A percentile compares a stretch with the other conserved stretches of the same genome.
Evolutionary conservation across 305 asterid species (phyloP).

Genomic region (Withania somnifera): DNA sequence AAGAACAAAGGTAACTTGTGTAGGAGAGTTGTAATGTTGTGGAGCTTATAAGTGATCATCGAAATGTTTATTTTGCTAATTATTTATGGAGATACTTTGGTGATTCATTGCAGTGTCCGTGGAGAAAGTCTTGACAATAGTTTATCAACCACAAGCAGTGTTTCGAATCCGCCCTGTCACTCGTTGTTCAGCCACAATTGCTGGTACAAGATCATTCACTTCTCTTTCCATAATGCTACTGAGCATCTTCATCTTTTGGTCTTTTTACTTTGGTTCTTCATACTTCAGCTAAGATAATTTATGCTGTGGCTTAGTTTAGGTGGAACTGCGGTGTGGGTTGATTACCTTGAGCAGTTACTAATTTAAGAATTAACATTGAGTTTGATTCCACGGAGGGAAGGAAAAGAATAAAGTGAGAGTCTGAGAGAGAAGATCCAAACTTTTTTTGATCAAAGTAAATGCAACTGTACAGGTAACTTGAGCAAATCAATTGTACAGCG

Average conservation of each 20-base stretch:
- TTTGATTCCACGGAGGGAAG: background rate
- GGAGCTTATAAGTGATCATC: background rate
- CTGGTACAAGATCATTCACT: slow-evolving; percentile 1
- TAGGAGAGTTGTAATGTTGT: background rate
- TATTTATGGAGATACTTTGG: background rate
- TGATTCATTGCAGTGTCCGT: slow-evolving; percentile 62
- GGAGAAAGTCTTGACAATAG: slow-evolving; percentile 77
- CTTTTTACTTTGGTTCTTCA: background rate
- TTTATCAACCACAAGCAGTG: slow-evolving; percentile 94
- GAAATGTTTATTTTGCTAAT: background rate
- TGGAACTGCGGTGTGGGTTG: background rate
- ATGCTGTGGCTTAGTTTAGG: background rate
- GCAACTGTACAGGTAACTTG: background rate
- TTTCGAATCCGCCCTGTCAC: slow-evolving; percentile 85
- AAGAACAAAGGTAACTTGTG: slow-evolving; percentile 52
- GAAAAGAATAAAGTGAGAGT: background rate
- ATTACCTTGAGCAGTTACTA: background rate
- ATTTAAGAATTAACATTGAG: background rate
- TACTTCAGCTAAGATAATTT: background rate
- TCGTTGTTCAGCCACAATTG: slow-evolving; percentile 9
- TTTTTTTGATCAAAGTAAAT: background rate
- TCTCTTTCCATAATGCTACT: background rate
- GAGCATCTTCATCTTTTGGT: background rate
- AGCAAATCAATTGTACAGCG: background rate
- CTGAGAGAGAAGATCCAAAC: background rate